phyloP scores from a whole-genome alignment of 1,284 basidiomycete species.

The Boletus semigastroideus region DNA sequence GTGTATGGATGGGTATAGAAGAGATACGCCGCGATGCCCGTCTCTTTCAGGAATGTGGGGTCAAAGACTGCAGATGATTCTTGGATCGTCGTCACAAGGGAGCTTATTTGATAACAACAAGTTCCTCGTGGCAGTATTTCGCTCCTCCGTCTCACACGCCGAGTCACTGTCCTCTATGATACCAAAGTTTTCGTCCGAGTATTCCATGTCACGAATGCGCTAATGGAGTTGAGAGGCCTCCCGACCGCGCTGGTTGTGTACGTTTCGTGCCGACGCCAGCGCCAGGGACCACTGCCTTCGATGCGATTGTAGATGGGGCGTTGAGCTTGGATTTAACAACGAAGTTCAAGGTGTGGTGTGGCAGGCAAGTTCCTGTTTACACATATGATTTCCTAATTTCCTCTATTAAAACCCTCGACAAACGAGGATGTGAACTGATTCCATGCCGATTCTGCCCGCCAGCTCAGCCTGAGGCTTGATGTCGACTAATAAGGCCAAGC shows the following conservation, averaged over 20 bases:
- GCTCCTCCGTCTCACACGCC: conserved; percentile 45
- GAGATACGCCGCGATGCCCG: conserved; percentile 67
- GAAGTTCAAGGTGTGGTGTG: no score
- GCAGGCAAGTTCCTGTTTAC: no score
- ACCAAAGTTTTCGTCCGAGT: conserved; percentile 43
- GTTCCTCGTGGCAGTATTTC: conserved; percentile 32
- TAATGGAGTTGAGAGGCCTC: conserved; percentile 43
- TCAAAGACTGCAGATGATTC: conserved; percentile 24
- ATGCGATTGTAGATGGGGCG: conserved; percentile 18
- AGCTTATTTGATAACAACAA: conserved; percentile 27
- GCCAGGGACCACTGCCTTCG: conserved; percentile 22
- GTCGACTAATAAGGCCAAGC: no score
- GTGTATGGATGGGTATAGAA: conserved; percentile 24
- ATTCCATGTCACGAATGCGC: conserved; percentile 55
- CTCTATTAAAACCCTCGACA: no score
- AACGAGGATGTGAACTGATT: no score
- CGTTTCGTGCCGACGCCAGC: conserved; percentile 58
- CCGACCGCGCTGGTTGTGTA: conserved; percentile 45
- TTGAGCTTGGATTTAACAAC: conserved; percentile 36
- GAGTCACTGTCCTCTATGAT: conserved; percentile 46
- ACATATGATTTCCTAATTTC: no score
- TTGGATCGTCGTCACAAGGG: conserved; percentile 24
- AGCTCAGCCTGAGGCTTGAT: no score
- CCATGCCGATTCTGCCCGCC: no score
- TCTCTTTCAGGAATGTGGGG: conserved; percentile 56